Conservation (phyloP, 768 basidiomycete genomes). For the Mycena haematopus region DNA sequence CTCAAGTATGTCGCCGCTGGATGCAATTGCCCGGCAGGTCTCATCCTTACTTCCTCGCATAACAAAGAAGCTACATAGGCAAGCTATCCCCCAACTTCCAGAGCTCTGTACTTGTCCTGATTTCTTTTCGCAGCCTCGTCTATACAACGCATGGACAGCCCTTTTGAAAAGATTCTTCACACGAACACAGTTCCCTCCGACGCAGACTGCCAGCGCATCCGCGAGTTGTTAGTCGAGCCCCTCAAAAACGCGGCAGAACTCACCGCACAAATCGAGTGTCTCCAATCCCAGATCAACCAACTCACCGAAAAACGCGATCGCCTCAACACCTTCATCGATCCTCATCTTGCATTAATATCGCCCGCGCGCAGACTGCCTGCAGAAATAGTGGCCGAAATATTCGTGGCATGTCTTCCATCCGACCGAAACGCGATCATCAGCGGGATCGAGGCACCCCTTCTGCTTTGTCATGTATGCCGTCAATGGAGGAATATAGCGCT, state of each 20-base stretch:
- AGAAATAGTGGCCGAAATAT: neutral
- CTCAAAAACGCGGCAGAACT: neutral
- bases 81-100: too few relatives aligned
- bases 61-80: too few relatives aligned
- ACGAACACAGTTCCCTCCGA: constrained; percentile 2
- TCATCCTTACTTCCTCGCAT: too few relatives aligned
- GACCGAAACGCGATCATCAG: neutral
- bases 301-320: neutral
- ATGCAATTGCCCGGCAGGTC: too few relatives aligned
- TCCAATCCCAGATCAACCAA: neutral
- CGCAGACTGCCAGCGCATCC: constrained; percentile 1
- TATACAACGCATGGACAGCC: constrained; percentile 3
- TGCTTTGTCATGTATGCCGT: neutral
- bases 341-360: neutral
- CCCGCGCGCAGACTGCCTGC: constrained; percentile 4
- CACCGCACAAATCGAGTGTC: neutral
- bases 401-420: neutral
- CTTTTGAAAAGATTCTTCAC: neutral
- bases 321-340: constrained; percentile 1
- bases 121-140: too few relatives aligned
- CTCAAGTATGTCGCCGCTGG: too few relatives aligned
- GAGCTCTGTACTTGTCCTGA: too few relatives aligned
- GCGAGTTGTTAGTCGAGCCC: neutral
- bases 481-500: constrained; percentile 6
- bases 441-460: neutral